These are phyloP conservation scores for Metschnikowia picachoensis DNA, from an alignment of 805 yeast species.

Conservation along the genomic window DNA sequence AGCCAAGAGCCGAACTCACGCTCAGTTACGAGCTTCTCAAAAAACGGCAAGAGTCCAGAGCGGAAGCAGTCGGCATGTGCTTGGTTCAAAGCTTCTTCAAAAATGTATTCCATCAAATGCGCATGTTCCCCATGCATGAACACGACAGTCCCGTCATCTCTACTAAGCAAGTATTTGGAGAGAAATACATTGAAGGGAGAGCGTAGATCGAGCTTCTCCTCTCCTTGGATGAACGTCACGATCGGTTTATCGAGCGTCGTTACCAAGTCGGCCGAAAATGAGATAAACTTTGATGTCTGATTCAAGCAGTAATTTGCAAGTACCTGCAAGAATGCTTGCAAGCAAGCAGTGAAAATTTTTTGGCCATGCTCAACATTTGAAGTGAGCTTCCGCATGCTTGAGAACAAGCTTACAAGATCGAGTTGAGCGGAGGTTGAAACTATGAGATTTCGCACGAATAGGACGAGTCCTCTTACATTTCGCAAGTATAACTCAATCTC, in stretches of 20 bases:
- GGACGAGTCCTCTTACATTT: conserved; percentile 42
- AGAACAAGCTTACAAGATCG: conserved; percentile 6
- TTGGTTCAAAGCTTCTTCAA: conserved; percentile 2
- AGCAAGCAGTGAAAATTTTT: conserved; percentile 6
- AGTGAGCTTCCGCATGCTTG: conserved; percentile 8
- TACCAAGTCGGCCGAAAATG: not conserved
- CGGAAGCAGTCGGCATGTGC: not conserved
- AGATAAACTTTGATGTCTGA: not conserved
- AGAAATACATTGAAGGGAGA: conserved; percentile 10
- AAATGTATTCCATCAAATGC: conserved; percentile 4
- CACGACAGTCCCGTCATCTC: not conserved
- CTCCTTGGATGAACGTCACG: not conserved
- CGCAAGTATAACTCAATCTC: conserved; percentile 22
- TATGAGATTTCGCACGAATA: conserved; percentile 48
- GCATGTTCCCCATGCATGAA: not conserved
- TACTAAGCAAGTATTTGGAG: not conserved
- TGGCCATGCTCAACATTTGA: not conserved
- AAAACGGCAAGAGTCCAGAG: conserved; percentile 1
- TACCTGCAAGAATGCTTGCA: conserved; percentile 13
- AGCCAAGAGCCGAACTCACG: conserved; percentile 5
- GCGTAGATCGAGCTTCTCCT: not conserved
- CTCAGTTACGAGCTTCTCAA: conserved; percentile 7
- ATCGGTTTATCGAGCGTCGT: conserved; percentile 3
- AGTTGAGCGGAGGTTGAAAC: conserved; percentile 18
- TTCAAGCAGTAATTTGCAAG: conserved; percentile 13